These are phyloP conservation scores for Fusarium metavorans DNA, from an alignment of 2,329 filamentous ascomycete genomes.

Conservation along the genomic window DNA sequence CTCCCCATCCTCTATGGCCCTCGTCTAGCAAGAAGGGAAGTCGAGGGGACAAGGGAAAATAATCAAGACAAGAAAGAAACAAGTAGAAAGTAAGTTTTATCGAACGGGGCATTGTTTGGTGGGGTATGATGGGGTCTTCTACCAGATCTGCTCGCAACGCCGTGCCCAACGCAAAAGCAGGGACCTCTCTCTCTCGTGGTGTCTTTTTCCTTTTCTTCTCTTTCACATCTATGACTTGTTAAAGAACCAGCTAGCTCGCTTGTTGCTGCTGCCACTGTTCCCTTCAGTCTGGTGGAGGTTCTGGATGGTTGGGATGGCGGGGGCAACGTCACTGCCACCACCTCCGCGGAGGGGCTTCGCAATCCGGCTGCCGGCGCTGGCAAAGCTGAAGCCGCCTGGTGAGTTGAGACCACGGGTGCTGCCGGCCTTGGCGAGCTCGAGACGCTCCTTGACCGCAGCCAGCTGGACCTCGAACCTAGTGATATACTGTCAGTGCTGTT, in stretches of 20 bases:
- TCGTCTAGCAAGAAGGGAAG: conserved; percentile 33
- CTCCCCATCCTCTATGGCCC: conserved; percentile 43
- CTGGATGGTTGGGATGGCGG: conserved; percentile 67
- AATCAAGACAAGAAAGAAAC: conserved; percentile 34
- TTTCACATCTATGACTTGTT: conserved; percentile 64
- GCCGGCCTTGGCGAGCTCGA: conserved; percentile 93
- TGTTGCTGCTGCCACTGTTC: conserved; percentile 60
- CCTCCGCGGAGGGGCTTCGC: conserved; percentile 77
- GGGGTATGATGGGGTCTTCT: conserved; percentile 36
- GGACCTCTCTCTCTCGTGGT: conserved; percentile 24
- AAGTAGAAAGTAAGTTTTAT: conserved; percentile 35
- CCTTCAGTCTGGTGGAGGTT: conserved; percentile 70
- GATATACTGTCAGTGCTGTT: conserved; percentile 43
- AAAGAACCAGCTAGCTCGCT: conserved; percentile 82
- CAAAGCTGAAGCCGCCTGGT: conserved; percentile 78
- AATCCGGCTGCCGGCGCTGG: conserved; percentile 72
- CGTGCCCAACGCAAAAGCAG: conserved; percentile 43
- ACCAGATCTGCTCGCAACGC: conserved; percentile 44
- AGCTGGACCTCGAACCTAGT: conserved; percentile 95
- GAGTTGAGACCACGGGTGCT: conserved; percentile 86
- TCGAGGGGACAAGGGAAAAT: conserved; percentile 11
- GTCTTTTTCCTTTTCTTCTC: conserved; percentile 28
- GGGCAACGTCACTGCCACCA: conserved; percentile 60
- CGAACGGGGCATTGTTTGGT: conserved; percentile 27
- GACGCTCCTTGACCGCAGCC: conserved; percentile 95